Percentiles rank a stretch among this genome's conserved stretches.
Conservation (phyloP, 208 protist species). For the Naegleria fowleri region DNA sequence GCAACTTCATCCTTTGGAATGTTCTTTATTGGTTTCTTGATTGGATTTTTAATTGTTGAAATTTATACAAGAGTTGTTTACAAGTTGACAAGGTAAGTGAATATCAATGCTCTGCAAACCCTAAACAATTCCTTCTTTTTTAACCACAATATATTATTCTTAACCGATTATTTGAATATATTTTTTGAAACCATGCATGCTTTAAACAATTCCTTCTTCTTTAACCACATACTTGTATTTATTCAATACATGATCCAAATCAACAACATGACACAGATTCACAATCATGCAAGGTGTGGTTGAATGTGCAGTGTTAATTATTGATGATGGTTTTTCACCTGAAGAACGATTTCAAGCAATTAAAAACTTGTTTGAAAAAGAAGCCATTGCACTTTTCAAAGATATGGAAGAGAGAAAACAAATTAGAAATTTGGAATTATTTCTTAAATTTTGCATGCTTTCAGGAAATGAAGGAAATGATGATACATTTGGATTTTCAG, state of each 20-base stretch:
- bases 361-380: not conserved
- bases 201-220: not conserved
- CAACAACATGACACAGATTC: no score
- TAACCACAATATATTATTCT: no score
- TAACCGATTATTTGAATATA: no score
- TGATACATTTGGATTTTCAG: not conserved
- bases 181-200: no score
- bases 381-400: not conserved
- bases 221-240: no score
- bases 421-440: not conserved
- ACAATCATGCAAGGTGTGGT: no score
- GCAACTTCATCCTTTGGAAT: not conserved
- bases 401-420: not conserved
- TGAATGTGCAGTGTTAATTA: not conserved
- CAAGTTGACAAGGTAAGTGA: not conserved
- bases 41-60: not conserved
- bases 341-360: not conserved
- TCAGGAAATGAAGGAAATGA: not conserved
- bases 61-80: not conserved
- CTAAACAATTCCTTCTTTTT: no score
- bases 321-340: not conserved
- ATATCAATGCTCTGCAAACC: no score
- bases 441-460: not conserved
- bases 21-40: not conserved
- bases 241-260: no score